Evolutionary conservation across 805 yeast species (phyloP), one percentile per base, ranked within the genome.

Genomic region (Cyberlindnera maritima): DNA sequence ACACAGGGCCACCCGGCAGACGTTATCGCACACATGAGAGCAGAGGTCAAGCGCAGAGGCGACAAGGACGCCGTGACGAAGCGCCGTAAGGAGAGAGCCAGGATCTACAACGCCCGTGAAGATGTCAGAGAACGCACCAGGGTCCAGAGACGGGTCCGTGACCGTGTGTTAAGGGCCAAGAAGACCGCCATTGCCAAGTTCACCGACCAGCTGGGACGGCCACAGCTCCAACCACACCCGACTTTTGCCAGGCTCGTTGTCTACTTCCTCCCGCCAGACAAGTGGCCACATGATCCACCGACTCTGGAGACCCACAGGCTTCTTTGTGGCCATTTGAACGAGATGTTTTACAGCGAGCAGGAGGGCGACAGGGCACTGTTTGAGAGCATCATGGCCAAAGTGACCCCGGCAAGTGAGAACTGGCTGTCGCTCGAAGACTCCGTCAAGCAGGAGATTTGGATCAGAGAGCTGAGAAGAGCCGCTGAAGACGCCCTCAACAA

Each of bases 201-300:
- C 51, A 61, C 72, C 18, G 54, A 62, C 20, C 58, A 53, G 6
- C 47, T 76, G 31, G 69, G 69, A 10, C 53, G 57, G 18, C 79
- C 80, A 1, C 38, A 52, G 9, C 49, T 76, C 13, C 71, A 72
- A 10, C 63, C 67, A 3, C 69, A 72, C 44, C 76, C 81, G 13
- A 66, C 79, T 3, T 77, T 77, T 58, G 77, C 81, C 13, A 59
- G 75, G 56, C 57, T 76, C 57, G 78, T 75, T 11, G 57, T 77
- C 6, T 75, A 68, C 48, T 75, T 76, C 52, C 54, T 75, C 2
- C 68, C 75, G 1, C 71, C 78, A 3, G 49, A 60, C 10, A 60
- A 62, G 17, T 77, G 82, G 82, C 82, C 82, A 0, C 72, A 71
- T 44, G 79, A 73, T 46, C 79, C 79, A 2, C 81, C 81, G 15